Conservation (phyloP, 2,329 filamentous ascomycete species). For the Arthroderma uncinatum region DNA sequence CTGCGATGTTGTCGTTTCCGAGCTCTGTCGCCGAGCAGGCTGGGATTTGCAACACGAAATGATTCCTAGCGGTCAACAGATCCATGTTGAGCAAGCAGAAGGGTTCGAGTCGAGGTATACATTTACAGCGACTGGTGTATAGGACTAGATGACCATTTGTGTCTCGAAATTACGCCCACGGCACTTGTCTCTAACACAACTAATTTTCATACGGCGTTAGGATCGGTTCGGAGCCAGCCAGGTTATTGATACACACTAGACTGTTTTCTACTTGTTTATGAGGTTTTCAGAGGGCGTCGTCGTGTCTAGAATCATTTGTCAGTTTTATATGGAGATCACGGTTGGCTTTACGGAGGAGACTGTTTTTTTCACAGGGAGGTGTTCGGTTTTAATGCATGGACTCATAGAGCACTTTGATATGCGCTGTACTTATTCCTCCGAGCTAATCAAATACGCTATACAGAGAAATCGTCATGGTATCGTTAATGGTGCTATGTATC, state of each 20-base stretch:
- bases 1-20: constrained; percentile 79
- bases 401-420: neutral
- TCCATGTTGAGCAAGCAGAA: constrained; percentile 45
- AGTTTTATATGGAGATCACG: neutral
- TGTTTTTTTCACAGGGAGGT: neutral
- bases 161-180: neutral
- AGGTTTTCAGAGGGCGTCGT: neutral
- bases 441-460: neutral
- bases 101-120: constrained; percentile 37
- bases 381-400: neutral
- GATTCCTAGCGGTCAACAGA: constrained; percentile 56
- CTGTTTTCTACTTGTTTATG: neutral
- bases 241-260: neutral
- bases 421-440: neutral
- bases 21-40: constrained; percentile 68
- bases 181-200: no score
- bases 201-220: neutral
- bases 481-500: neutral
- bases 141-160: neutral
- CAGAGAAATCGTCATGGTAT: neutral
- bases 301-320: neutral
- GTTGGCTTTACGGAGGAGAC: neutral
- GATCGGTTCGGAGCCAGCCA: neutral
- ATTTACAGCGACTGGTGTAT: constrained; percentile 26
- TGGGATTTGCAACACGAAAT: constrained; percentile 78